Base-by-base conservation (phyloP, 2,329 filamentous ascomycete genomes). In the Ascocoryne sarcoides region DNA sequence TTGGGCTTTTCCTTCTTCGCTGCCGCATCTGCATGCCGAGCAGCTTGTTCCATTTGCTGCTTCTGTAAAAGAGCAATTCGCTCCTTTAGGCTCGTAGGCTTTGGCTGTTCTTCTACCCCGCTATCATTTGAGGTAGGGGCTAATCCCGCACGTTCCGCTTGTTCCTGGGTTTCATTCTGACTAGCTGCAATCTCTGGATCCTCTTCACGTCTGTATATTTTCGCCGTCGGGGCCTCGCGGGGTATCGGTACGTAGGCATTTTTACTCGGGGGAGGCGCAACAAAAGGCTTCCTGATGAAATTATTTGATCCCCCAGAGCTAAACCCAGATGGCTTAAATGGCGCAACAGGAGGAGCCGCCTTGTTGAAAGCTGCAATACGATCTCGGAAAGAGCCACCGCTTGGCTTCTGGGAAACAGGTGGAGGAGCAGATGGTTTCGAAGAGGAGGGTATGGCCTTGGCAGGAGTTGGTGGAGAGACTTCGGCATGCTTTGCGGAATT, bases 321-420 rank as follows among this genome's bases (percentile, higher is more conserved):
- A 18, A 82, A 65, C 2, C 77, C 77, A 44, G 73, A 71, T 15
- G 88, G 86, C 60, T 94, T 94, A 66, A 93, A 90, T 1, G 92
- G 92, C n/a, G 87, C 76, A 45, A 92, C 70, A 7, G 92, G 92
- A 2, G 88, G 79, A 4, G 88, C 87, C 32, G 85, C 70, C 60
- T 90, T 92, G 64, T 98, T 98, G 68, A 98, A 98, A 32, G 92
- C 90, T 23, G 92, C 92, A 59, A 98, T 95, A 47, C 92, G 84
- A 64, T 96, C 92, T 59, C 77, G 89, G 68, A 98, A 96, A 2
- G 92, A 87, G 56, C 76, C 84, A 33, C 68, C 71, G 9, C 63
- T 61, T 19, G 88, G 86, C 61, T 94, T 95, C 53, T 87, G 85
- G 8, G 69, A 63, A 8, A 73, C 71, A 10, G 86, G 82, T 29